Percentiles rank a stretch among this genome's conserved stretches.
phyloP scores from a whole-genome alignment of 1,284 basidiomycete species.

The Grifola frondosa region DNA sequence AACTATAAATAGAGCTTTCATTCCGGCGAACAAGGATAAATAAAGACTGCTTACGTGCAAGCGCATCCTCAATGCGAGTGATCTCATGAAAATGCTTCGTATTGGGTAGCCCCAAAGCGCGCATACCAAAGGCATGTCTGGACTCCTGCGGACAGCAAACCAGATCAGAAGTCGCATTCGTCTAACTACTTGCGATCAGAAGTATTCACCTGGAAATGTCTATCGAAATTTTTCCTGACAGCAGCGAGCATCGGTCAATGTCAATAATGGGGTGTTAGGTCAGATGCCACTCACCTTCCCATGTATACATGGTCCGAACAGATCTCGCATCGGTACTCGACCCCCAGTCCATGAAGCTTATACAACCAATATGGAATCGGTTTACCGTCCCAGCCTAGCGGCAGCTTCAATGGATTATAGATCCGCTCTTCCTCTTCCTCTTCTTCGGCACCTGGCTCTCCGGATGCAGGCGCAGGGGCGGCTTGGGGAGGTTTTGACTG shows the following conservation, averaged over 20 bases:
- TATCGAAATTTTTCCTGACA: slow-evolving; percentile 87
- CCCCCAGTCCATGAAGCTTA: slow-evolving; percentile 95
- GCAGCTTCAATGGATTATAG: slow-evolving; percentile 97
- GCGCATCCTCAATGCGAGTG: slow-evolving; percentile 94
- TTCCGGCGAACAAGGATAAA: background rate
- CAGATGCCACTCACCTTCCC: slow-evolving; percentile 71
- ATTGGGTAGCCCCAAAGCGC: slow-evolving; percentile 94
- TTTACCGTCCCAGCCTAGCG: slow-evolving; percentile 97
- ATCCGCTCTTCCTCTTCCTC: slow-evolving; percentile 94
- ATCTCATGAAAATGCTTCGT: slow-evolving; percentile 99
- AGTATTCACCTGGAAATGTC: slow-evolving; percentile 76
- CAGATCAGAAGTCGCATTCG: background rate
- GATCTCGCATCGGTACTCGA: slow-evolving; percentile 97
- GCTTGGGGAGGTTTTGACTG: slow-evolving; percentile 69
- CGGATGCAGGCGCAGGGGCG: slow-evolving; percentile 43
- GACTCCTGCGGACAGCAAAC: slow-evolving; percentile 63
- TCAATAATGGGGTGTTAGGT: too few relatives aligned
- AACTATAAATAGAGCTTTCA: slow-evolving; percentile 48
- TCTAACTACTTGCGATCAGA: background rate
- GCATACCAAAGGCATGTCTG: slow-evolving; percentile 97
- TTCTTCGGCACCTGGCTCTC: slow-evolving; percentile 62
- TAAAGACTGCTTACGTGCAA: slow-evolving; percentile 70
- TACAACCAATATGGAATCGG: slow-evolving; percentile 99
- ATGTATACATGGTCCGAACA: slow-evolving; percentile 96
- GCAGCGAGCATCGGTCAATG: too few relatives aligned